Conservation (phyloP, 2,329 filamentous ascomycete species). For the Drechmeria coniospora region DNA sequence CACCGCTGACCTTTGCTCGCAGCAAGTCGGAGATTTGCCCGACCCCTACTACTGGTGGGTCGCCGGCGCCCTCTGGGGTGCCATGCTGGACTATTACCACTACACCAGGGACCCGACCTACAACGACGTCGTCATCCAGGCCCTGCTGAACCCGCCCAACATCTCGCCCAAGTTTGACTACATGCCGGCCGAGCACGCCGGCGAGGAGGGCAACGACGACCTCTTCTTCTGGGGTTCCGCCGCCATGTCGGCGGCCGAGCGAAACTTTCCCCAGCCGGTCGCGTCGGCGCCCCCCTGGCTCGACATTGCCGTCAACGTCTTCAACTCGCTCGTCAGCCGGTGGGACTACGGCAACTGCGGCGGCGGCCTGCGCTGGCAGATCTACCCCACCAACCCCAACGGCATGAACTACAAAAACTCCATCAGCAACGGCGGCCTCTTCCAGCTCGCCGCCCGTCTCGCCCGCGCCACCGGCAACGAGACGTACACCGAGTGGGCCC, state of each 20-base stretch:
- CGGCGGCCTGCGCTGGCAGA: constrained; percentile 70
- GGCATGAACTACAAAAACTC: constrained; percentile 76
- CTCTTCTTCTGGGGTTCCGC: constrained; percentile 60
- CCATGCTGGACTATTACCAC: constrained; percentile 54
- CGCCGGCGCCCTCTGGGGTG: constrained; percentile 48
- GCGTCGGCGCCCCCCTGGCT: constrained; percentile 44
- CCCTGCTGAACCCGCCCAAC: constrained; percentile 38
- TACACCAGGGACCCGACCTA: constrained; percentile 48
- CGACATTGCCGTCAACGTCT: constrained; percentile 53
- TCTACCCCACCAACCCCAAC: constrained; percentile 55
- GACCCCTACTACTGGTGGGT: constrained; percentile 58
- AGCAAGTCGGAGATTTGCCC: constrained; percentile 47
- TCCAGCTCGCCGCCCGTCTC: constrained; percentile 64
- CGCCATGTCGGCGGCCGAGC: constrained; percentile 52
- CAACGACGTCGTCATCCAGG: constrained; percentile 42
- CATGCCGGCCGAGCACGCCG: constrained; percentile 38
- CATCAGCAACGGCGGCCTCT: constrained; percentile 68
- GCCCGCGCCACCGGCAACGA: constrained; percentile 53
- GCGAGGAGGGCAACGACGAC: constrained; percentile 59
- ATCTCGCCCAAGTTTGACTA: constrained; percentile 42
- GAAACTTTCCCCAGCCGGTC: constrained; percentile 49
- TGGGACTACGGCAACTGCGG: constrained; percentile 55
- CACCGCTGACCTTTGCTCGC: constrained; percentile 2
- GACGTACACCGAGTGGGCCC: constrained; percentile 52
- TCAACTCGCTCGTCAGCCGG: constrained; percentile 51